Base-by-base conservation (phyloP, 169 alveolate genomes). In the Plasmodium gaboni region DNA sequence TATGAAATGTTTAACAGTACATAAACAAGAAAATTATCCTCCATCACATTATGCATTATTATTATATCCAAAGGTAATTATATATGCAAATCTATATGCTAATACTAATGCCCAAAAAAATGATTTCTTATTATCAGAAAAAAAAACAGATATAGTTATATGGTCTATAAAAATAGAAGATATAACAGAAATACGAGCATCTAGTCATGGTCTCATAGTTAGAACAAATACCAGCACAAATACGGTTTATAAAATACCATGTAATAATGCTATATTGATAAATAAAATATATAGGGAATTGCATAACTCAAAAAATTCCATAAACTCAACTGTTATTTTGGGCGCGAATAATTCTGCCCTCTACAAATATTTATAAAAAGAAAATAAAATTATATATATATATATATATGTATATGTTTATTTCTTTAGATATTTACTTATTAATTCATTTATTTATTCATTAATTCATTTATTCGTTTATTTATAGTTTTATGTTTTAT, bases 1-100 rank as follows among this genome's bases (percentile, higher is more conserved):
- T 57, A 89, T 92, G 91, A 94, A 94, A 59, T 93, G 92, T 67
- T 67, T 83, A 63, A 83, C 91, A 26, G 59, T 83, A 68, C 91
- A 83, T 69, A 83, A 69, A 55, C 91, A 83, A 32, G 86, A 83
- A 72, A 83, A 83, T 83, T 67, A 83, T 19, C 91, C 91, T 13
- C 91, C 91, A 42, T 57, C 86, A 1, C 86, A 83, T 57, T 83
- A 83, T 38, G 67, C 91, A 10, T 26, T 83, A 53, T 55, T 83
- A 24, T 28, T 83, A n/a, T 83, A 83, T 38, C 91, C 91, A 17
- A 83, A 83, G 64, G 73, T 83, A 44, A 83, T 83, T 69, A 67
- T 83, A n/a, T 83, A 83, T 69, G 91, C 85, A 28, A 70, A 83
- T 83, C 59, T 83, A 61, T 83, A 83, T 69, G 91, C 91, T 15